Conservation (phyloP, 306 rosid species). For the Sicyos edulis region DNA sequence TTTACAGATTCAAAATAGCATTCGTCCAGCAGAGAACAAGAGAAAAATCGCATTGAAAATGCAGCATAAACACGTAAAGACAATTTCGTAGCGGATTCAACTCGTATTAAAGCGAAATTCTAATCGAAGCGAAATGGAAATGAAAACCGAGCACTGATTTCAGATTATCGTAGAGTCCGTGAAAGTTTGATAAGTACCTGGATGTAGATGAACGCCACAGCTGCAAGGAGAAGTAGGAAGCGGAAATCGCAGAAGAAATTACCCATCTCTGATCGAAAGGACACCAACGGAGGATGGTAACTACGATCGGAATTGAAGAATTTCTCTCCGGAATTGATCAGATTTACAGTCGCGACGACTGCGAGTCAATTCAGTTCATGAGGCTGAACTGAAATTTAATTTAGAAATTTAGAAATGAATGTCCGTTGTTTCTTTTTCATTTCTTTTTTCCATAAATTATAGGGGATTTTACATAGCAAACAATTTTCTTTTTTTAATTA, state of each 20-base stretch:
- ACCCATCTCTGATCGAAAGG: conserved; percentile 34
- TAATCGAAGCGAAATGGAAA: background rate
- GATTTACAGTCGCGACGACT: conserved; percentile 16
- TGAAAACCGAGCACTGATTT: background rate
- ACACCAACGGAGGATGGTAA: background rate
- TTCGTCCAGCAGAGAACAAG: conserved; percentile 4
- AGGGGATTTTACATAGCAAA: no score
- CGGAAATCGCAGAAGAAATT: conserved; percentile 74
- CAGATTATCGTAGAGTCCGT: background rate
- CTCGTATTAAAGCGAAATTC: background rate
- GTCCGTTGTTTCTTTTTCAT: no score
- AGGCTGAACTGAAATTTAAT: background rate
- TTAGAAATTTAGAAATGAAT: background rate
- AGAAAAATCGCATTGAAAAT: background rate
- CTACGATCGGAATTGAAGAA: background rate
- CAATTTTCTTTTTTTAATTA: no score
- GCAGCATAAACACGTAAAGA: background rate
- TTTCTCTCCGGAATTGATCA: background rate
- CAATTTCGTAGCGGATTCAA: background rate
- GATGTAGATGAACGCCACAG: conserved; percentile 71
- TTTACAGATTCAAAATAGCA: background rate
- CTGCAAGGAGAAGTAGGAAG: conserved; percentile 67
- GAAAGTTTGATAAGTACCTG: conserved; percentile 46
- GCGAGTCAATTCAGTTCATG: conserved; percentile 12
- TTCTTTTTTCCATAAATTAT: no score